Conservation (phyloP, 1,284 basidiomycete species). For the Erythrobasidium hasegawianum region DNA sequence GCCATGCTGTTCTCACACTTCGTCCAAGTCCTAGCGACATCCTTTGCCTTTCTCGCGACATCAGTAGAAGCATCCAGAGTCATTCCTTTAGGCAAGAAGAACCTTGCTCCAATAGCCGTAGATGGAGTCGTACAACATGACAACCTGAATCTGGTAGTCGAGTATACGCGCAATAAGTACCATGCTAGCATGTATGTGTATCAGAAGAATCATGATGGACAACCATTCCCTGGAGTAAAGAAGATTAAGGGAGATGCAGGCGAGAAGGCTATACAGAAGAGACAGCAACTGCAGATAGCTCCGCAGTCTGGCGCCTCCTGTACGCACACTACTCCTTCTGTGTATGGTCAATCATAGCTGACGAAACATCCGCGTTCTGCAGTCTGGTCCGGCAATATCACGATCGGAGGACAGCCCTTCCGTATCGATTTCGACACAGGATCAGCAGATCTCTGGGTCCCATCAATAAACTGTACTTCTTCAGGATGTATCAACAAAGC, state of each 20-base stretch:
- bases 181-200: conserved; percentile 9
- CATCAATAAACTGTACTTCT: conserved; percentile 42
- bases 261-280: conserved; percentile 12
- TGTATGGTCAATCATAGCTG: too few relatives aligned
- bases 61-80: conserved; percentile 4
- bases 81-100: conserved; percentile 10
- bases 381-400: conserved; percentile 43
- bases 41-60: conserved; percentile 8
- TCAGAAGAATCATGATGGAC: conserved; percentile 21
- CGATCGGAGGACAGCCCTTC: conserved; percentile 42
- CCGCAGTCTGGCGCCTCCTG: conserved; percentile 28
- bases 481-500: conserved; percentile 41
- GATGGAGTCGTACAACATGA: conserved; percentile 25
- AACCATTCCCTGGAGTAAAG: conserved; percentile 21
- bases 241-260: conserved; percentile 4
- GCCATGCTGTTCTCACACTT: conserved; percentile 10
- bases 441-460: conserved; percentile 48
- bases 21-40: conserved; percentile 5
- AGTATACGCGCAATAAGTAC: conserved; percentile 30
- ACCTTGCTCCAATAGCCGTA: conserved; percentile 11
- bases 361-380: too few relatives aligned
- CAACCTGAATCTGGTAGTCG: conserved; percentile 23
- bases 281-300: conserved; percentile 4
- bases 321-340: too few relatives aligned
- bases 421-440: conserved; percentile 45